Evolutionary conservation across 2,329 filamentous ascomycete genomes (phyloP), one percentile per base, ranked within the genome.

Genomic region (Penicillium frequentans): DNA sequence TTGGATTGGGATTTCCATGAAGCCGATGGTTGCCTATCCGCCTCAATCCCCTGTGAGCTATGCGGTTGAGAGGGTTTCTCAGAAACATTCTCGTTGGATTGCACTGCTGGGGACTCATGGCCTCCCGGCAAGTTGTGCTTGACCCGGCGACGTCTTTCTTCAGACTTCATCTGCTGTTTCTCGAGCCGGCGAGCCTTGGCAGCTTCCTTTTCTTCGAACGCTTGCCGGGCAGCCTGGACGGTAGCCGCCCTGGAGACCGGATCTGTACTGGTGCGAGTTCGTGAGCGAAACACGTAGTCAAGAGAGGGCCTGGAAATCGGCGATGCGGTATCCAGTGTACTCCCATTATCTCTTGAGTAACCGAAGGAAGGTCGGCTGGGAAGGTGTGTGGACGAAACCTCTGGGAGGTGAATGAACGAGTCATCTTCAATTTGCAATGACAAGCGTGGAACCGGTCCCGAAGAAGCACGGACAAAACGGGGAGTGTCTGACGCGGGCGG

Each of bases 161-260:
- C 82, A 57, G 77, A 73, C 74, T 73, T 82, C 56, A 75, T 67
- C 47, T 76, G 79, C 54, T 84, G 82, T 64, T 81, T 77, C 64
- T 85, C 81, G 46, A 79, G 72, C 62, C 83, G 83, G 49, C 75
- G 78, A 54, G 79, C 79, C 63, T 86, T 86, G 35, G 79, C 81
- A 4, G 80, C 82, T 70, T 86, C 82, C 62, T 84, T 83, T 61
- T 85, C 82, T 56, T 83, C 77, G 66, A 85, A 86, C 31, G 84
- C 83, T 50, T 80, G 75, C 7, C 84, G 79, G 5, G 82, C 80
- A 45, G 81, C 82, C 54, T 81, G 79, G 10, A 86, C 82, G 4
- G 79, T 79, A 19, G 83, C 83, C 43, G 82, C 83, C 39, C 82
- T 79, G 5, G 80, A 79, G 29, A 79, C 75, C 8, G 83, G 77